phyloP scores from a whole-genome alignment of 352 stramenopile species.

The Lagenidium giganteum region DNA sequence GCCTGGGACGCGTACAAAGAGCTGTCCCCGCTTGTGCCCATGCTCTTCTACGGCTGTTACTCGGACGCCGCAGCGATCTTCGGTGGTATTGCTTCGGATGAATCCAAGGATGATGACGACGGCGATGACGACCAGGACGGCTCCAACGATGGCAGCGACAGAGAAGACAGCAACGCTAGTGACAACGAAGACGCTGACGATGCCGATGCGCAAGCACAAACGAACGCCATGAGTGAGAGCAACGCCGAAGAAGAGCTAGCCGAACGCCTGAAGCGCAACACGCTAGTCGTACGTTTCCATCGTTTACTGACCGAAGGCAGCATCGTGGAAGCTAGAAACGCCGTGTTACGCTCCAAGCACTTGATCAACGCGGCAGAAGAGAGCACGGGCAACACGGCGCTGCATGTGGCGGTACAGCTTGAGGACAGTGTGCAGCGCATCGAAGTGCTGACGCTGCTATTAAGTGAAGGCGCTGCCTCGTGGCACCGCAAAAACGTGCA shows the following conservation, averaged over 20 bases:
- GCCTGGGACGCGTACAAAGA: constrained; percentile 57
- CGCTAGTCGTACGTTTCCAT: too few species aligned
- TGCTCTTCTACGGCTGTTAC: constrained; percentile 60
- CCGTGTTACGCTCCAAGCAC: constrained; percentile 37
- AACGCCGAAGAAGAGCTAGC: constrained; percentile 1
- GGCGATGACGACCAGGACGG: not conserved
- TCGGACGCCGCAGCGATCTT: constrained; percentile 55
- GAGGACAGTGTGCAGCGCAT: constrained; percentile 41
- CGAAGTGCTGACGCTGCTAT: constrained; percentile 36
- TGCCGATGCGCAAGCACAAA: not conserved
- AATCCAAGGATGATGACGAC: constrained; percentile 3
- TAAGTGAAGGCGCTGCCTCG: constrained; percentile 51
- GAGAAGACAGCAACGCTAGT: not conserved
- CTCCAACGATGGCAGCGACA: not conserved
- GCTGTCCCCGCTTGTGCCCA: constrained; percentile 42
- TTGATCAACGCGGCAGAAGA: constrained; percentile 53
- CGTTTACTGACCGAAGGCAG: constrained; percentile 33
- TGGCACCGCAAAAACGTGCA: constrained; percentile 41
- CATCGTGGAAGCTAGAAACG: constrained; percentile 47
- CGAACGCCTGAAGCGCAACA: constrained; percentile 6
- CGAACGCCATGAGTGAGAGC: not conserved
- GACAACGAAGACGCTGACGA: not conserved
- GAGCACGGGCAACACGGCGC: constrained; percentile 41
- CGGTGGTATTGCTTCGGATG: constrained; percentile 28
- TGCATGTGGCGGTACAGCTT: constrained; percentile 47